Conservation (phyloP, 306 rosid genomes). For the Hylodesmum podocarpum region DNA sequence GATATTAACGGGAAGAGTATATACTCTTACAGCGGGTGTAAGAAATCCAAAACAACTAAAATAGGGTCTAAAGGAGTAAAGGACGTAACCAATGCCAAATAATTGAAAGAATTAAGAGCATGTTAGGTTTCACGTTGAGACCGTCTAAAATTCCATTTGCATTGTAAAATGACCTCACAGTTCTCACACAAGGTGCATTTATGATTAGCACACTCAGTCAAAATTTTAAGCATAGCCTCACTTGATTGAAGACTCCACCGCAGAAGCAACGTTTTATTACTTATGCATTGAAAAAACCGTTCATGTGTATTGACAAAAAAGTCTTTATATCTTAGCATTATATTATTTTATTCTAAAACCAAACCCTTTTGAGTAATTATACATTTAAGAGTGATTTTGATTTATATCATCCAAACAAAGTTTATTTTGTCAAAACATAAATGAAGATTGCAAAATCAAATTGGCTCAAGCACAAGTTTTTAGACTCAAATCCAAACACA, state of each 20-base stretch:
- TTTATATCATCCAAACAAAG: not conserved
- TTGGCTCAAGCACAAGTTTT: not conserved
- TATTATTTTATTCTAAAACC: not conserved
- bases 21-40: not conserved
- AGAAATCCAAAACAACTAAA: no score
- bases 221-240: not conserved
- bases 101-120: not conserved
- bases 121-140: no score
- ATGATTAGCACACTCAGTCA: no score
- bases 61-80: not conserved
- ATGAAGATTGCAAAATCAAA: not conserved
- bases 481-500: not conserved
- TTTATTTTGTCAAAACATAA: not conserved
- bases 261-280: not conserved
- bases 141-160: no score
- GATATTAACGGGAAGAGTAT: not conserved
- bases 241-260: not conserved
- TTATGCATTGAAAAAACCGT: not conserved
- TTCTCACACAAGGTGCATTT: no score
- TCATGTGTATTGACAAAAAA: not conserved
- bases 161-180: no score
- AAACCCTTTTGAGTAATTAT: no score
- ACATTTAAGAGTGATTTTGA: not conserved
- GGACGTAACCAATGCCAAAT: not conserved
- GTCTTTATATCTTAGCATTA: not conserved